These are phyloP conservation scores for Zygoascus ofunaensis DNA, from an alignment of 805 yeast genomes.

Conservation along the genomic window DNA sequence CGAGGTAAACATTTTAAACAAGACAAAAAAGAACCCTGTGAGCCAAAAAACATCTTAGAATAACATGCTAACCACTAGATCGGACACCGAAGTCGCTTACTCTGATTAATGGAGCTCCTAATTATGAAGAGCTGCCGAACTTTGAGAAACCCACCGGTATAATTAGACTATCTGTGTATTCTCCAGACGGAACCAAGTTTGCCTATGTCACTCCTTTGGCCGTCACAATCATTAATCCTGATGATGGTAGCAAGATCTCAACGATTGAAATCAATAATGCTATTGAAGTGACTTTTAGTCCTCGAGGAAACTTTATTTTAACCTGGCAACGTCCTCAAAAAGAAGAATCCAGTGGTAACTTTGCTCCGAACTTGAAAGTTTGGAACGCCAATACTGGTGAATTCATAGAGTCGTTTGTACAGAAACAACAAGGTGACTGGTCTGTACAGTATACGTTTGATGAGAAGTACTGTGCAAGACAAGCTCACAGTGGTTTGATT, in stretches of 20 bases:
- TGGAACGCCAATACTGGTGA: slow-evolving; percentile 48
- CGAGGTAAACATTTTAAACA: too few relatives aligned
- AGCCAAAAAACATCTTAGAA: too few relatives aligned
- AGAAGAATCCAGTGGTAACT: slow-evolving; percentile 61
- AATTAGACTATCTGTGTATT: slow-evolving; percentile 16
- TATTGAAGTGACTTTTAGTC: slow-evolving; percentile 81
- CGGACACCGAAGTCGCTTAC: slow-evolving; percentile 16
- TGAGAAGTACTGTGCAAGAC: slow-evolving; percentile 59
- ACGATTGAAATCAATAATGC: slow-evolving; percentile 54
- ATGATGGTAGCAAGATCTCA: slow-evolving; percentile 38
- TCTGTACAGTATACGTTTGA: slow-evolving; percentile 77
- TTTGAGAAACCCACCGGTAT: slow-evolving; percentile 14
- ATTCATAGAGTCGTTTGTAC: slow-evolving; percentile 53
- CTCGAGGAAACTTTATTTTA: slow-evolving; percentile 69
- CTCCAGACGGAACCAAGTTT: slow-evolving; percentile 15
- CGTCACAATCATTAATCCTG: slow-evolving; percentile 52
- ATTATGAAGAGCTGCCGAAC: slow-evolving; percentile 12
- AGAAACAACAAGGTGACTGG: slow-evolving; percentile 76
- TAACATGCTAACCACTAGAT: background rate
- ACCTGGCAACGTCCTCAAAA: slow-evolving; percentile 86
- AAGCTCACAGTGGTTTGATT: slow-evolving; percentile 46
- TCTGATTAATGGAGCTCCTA: slow-evolving; percentile 13
- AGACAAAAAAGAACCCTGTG: too few relatives aligned
- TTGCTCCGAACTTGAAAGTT: slow-evolving; percentile 70
- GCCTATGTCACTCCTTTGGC: slow-evolving; percentile 22